Conservation (phyloP, 2,329 filamentous ascomycete genomes). For the Acarospora socialis region DNA sequence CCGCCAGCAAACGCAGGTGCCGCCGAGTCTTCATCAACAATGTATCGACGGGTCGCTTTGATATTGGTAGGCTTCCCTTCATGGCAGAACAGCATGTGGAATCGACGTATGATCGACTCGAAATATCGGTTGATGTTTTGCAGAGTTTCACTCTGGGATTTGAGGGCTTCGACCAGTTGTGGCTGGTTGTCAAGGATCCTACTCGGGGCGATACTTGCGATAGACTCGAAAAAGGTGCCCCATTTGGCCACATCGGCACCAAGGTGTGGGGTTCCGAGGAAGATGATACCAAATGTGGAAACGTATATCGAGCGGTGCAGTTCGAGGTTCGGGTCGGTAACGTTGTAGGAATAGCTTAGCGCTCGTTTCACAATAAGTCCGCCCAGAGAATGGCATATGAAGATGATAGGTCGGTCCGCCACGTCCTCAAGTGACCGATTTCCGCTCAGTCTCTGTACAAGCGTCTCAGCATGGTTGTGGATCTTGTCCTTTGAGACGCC, state of each 20-base stretch:
- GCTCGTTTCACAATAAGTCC: constrained; percentile 24
- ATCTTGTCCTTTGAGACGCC: too few species aligned
- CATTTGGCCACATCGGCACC: constrained; percentile 14
- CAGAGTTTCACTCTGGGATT: constrained; percentile 57
- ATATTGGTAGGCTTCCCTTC: constrained; percentile 59
- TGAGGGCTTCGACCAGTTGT: constrained; percentile 55
- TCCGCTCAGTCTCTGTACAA: too few species aligned
- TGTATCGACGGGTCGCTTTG: constrained; percentile 40
- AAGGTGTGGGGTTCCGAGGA: constrained; percentile 13
- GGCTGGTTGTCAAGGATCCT: constrained; percentile 53
- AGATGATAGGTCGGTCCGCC: constrained; percentile 25
- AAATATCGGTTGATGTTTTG: constrained; percentile 63
- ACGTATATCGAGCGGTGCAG: constrained; percentile 13
- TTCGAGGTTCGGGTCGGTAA: constrained; percentile 11
- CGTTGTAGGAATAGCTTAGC: constrained; percentile 12
- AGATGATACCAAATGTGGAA: constrained; percentile 13
- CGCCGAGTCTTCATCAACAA: constrained; percentile 58
- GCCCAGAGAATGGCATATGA: constrained; percentile 28
- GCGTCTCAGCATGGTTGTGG: constrained; percentile 14
- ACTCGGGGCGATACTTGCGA: constrained; percentile 36
- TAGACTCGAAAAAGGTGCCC: constrained; percentile 13
- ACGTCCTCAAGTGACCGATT: constrained; percentile 19
- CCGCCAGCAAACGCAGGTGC: constrained; percentile 55
- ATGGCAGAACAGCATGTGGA: constrained; percentile 62
- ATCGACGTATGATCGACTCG: constrained; percentile 54